phyloP scores from a whole-genome alignment of 768 basidiomycete species.

The Phlebiopsis gigantea region DNA sequence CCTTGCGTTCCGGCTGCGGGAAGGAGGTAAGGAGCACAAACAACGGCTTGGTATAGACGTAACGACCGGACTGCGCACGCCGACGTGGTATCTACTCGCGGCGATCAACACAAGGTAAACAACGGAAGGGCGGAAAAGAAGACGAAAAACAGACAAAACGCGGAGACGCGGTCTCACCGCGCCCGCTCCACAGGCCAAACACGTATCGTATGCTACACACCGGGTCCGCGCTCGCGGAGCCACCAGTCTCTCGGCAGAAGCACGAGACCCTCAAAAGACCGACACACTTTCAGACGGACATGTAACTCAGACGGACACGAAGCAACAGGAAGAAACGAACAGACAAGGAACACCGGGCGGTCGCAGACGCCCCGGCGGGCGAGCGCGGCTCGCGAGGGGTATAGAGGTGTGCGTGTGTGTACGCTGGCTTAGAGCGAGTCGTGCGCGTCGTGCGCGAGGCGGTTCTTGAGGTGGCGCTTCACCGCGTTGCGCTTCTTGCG shows the following conservation, averaged over 20 bases:
- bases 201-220: not conserved
- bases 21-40: not conserved
- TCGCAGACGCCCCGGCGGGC: not conserved
- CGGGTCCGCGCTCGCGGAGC: not conserved
- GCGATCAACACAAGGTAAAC: no score
- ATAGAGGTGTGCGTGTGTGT: constrained; percentile 1
- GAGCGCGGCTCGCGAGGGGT: not conserved
- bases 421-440: constrained; percentile 3
- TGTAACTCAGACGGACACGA: not conserved
- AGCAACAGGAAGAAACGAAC: not conserved
- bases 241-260: no score
- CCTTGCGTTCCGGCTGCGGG: not conserved
- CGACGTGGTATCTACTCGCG: not conserved
- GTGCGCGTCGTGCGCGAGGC: constrained; percentile 7
- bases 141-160: not conserved
- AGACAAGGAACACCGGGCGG: not conserved
- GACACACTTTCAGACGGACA: not conserved
- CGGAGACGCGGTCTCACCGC: not conserved
- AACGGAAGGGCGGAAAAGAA: no score
- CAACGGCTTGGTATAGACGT: constrained; percentile 2
- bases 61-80: not conserved
- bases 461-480: constrained; percentile 13
- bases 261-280: not conserved
- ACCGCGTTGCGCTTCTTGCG: constrained; percentile 7
- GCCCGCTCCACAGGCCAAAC: not conserved